Evolutionary conservation across 352 stramenopile species (phyloP).

Genomic region (Phytophthora ramorum): DNA sequence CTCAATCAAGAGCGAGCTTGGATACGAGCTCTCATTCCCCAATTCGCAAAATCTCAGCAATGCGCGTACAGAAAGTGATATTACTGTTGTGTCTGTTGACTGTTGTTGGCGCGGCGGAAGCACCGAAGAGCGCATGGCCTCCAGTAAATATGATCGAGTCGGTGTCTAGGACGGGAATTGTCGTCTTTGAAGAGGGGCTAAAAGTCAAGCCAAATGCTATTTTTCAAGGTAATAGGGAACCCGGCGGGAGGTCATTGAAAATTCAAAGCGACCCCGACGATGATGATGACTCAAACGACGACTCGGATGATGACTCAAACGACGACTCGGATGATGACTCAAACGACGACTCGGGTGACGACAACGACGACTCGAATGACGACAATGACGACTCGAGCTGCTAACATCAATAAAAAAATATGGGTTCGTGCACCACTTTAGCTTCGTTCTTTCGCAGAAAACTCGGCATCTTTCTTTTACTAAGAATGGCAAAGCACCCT

Average conservation of each 20-base stretch:
- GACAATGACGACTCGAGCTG: constrained; percentile 8
- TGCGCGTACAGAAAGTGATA: constrained; percentile 1
- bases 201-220: background rate
- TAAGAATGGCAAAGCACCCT: too few species aligned
- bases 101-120: background rate
- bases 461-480: too few species aligned
- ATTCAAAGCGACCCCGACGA: constrained; percentile 19
- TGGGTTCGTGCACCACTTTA: too few species aligned
- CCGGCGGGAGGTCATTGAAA: constrained; percentile 4
- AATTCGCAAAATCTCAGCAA: constrained; percentile 2
- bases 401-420: background rate
- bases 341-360: constrained; percentile 12
- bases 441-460: too few species aligned
- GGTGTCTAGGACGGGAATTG: constrained; percentile 5
- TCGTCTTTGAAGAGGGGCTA: background rate
- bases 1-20: background rate
- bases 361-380: constrained; percentile 9
- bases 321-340: constrained; percentile 19
- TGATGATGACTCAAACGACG: constrained; percentile 25
- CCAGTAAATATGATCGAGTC: background rate
- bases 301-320: constrained; percentile 19
- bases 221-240: background rate
- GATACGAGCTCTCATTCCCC: constrained; percentile 4
- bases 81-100: constrained; percentile 5
- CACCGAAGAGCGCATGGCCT: background rate